A percentile compares a stretch with the other conserved stretches of the same genome.
Evolutionary conservation across 306 rosid species (phyloP).

Genomic region (Sicyos edulis): DNA sequence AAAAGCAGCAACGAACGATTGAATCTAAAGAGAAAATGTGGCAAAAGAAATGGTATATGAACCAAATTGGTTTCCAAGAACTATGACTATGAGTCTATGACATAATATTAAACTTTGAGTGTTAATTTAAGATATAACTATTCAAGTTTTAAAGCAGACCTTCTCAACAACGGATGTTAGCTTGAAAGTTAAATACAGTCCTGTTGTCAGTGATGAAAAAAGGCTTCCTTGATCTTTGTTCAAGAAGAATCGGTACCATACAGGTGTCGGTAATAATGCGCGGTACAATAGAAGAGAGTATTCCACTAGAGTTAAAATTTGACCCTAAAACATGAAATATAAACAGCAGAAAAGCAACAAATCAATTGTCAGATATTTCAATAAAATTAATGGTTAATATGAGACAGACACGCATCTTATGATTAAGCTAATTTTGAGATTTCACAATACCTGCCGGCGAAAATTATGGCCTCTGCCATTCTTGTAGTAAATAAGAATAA

Average conservation of each 20-base stretch:
- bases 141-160: constrained; percentile 41
- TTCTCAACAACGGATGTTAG: constrained; percentile 73
- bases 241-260: constrained; percentile 84
- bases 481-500: constrained; percentile 71
- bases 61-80: constrained; percentile 9
- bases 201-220: constrained; percentile 82
- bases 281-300: constrained; percentile 69
- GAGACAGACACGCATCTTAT: constrained; percentile 17
- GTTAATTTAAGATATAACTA: constrained; percentile 19
- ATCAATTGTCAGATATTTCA: constrained; percentile 28
- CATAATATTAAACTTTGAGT: constrained; percentile 19
- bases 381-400: constrained; percentile 7
- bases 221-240: constrained; percentile 79
- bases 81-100: no score
- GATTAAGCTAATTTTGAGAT: constrained; percentile 1
- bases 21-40: constrained; percentile 42
- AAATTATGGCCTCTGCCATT: constrained; percentile 72
- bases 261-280: constrained; percentile 72
- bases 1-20: constrained; percentile 49
- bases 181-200: constrained; percentile 84
- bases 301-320: constrained; percentile 73
- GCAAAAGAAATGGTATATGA: constrained; percentile 10
- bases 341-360: neutral
- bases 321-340: constrained; percentile 43
- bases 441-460: constrained; percentile 58